phyloP scores from a whole-genome alignment of 179 eudicot genomes.

The Heliamphora pulchella region DNA sequence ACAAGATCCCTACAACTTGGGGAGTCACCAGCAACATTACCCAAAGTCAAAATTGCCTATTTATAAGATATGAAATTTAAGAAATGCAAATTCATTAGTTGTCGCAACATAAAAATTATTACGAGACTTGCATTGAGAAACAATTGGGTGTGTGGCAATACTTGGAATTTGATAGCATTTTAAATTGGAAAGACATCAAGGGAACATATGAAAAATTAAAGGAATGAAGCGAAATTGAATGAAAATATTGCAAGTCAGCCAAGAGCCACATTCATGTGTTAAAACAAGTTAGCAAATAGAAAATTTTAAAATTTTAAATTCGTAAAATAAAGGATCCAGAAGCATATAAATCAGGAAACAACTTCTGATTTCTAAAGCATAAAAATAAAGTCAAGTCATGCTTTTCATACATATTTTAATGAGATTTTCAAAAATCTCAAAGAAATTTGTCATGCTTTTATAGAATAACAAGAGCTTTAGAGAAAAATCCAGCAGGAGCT shows the following conservation, averaged over 20 bases:
- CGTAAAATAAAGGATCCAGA: not conserved
- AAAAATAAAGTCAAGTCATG: not conserved
- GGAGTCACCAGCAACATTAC: conserved; percentile 61
- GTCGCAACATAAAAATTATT: not conserved
- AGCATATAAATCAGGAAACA: not conserved
- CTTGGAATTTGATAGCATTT: not conserved
- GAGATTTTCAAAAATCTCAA: not conserved
- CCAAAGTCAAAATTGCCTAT: conserved; percentile 63
- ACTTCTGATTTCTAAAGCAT: not conserved
- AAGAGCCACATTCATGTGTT: not conserved
- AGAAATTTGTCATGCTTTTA: not conserved
- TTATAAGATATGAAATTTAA: not conserved
- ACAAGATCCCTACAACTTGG: conserved; percentile 61
- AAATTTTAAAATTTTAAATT: not conserved
- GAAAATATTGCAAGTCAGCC: not conserved
- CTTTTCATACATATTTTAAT: too few species aligned
- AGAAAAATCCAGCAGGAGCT: not conserved
- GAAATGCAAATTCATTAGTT: not conserved
- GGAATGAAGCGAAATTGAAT: conserved; percentile 1
- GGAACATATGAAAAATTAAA: not conserved
- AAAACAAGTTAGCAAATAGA: not conserved
- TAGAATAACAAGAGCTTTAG: not conserved
- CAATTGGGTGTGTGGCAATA: conserved; percentile 9
- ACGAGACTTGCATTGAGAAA: conserved; percentile 24
- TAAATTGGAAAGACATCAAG: not conserved